Percentiles rank a stretch among this genome's conserved stretches.
Conservation (phyloP, 2,329 filamentous ascomycete genomes). For the Waltergamsia citrina region DNA sequence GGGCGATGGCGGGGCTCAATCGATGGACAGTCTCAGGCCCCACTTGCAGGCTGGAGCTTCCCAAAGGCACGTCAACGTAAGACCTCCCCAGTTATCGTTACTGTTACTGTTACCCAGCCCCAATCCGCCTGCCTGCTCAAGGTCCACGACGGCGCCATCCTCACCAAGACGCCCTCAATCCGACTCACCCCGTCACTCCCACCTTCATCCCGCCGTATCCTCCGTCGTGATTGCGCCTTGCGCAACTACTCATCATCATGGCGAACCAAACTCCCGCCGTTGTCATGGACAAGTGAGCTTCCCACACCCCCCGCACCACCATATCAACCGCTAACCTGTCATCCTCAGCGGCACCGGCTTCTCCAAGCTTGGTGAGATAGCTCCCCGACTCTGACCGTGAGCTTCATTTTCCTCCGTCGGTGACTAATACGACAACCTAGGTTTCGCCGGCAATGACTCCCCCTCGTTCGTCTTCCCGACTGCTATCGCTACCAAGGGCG, state of each 20-base stretch:
- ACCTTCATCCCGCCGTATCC: background rate
- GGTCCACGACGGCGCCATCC: background rate
- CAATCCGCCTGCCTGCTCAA: background rate
- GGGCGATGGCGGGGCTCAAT: background rate
- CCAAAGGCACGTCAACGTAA: conserved; percentile 6
- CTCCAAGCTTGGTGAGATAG: conserved; percentile 82
- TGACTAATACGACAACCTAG: conserved; percentile 34
- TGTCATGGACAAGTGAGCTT: conserved; percentile 99
- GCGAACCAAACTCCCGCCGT: conserved; percentile 98
- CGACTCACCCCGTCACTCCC: background rate
- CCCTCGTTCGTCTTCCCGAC: conserved; percentile 99
- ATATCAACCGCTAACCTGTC: conserved; percentile 19
- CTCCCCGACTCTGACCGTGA: background rate
- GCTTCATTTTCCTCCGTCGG: background rate
- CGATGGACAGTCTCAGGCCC: background rate
- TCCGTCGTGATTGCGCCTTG: conserved; percentile 1
- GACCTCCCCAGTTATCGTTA: conserved; percentile 1
- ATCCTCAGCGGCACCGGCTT: conserved; percentile 87
- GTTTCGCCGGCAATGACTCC: conserved; percentile 98
- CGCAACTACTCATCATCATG: conserved; percentile 44
- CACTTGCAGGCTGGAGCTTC: conserved; percentile 2
- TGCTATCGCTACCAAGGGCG: conserved; percentile 91
- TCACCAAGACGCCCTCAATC: background rate
- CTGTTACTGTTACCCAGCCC: background rate
- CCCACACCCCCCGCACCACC: conserved; percentile 22